Conservation (phyloP, 2,329 filamentous ascomycete genomes). For the Coniella vitis region DNA sequence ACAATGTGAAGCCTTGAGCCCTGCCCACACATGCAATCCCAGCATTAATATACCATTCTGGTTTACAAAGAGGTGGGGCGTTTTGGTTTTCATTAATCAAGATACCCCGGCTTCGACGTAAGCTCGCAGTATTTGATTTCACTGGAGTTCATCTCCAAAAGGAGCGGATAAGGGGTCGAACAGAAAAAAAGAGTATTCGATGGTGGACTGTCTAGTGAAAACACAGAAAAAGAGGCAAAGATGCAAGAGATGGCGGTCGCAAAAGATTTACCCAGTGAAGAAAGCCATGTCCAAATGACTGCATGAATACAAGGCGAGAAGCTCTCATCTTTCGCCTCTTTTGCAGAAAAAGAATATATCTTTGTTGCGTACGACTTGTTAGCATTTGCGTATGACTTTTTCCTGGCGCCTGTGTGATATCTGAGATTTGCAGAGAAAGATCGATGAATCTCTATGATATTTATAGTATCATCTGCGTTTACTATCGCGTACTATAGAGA, state of each 20-base stretch:
- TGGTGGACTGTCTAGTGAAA: no score
- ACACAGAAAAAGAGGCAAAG: no score
- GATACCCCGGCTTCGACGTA: constrained; percentile 12
- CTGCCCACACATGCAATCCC: not conserved
- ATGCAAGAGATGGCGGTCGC: no score
- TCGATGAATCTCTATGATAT: no score
- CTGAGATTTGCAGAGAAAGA: no score
- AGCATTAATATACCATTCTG: constrained; percentile 2
- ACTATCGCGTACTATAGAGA: no score
- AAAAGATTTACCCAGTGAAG: not conserved
- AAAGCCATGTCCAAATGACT: not conserved
- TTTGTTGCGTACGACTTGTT: no score
- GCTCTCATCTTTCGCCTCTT: not conserved
- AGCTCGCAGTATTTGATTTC: constrained; percentile 10
- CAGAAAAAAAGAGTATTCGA: not conserved
- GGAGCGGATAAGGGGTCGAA: not conserved
- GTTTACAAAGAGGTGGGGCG: constrained; percentile 8
- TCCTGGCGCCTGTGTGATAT: no score
- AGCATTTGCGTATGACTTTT: no score
- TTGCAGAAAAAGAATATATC: no score
- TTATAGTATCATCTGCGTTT: no score
- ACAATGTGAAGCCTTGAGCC: not conserved
- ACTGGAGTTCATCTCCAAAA: not conserved
- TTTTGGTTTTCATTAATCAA: constrained; percentile 5
- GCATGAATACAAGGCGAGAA: not conserved